Evolutionary conservation across 2,329 filamentous ascomycete species (phyloP), one percentile per base, ranked within the genome.

Genomic region (Fusarium xylarioides): DNA sequence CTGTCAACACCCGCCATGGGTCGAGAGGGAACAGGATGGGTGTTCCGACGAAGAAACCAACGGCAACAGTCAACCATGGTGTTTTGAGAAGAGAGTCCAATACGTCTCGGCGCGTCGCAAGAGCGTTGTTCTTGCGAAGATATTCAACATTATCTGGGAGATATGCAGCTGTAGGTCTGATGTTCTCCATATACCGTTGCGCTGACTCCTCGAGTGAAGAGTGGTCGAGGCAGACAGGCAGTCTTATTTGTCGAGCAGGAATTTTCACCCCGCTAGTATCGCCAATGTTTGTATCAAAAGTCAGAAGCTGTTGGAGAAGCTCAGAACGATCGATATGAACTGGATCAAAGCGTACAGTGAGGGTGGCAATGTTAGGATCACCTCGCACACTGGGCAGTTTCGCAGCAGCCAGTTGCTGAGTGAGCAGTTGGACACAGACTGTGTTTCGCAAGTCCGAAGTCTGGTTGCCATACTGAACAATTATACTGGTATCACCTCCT

Each of bases 31-130:
- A 66, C 21, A 80, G 76, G 37, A 83, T 76, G 5, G 83, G 82
- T 5, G 80, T 76, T 38, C 82, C 82, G 26, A 82, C 80, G 49
- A 83, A 75, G 63, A 83, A 84, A 15, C 82, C 78, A 7, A 80
- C 77, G 2, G 66, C 77, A 11, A 76, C 66, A 71, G 67, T 77
- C 2, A 85, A 70, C 60, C 77, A 83, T 11, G 76, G 75, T 0
- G 80, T 79, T 34, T 81, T 79, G 16, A 80, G 70, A 11, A 83
- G 74, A 0, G 75, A 72, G 40, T 81, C 77, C 18, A 82, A 79
- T 4, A 82, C 80, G 6, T 79, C 76, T 30, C 75, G 60, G 7
- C 82, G 76, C 19, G 76, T 75, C 11, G 75, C 16, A 19, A 59
- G 43, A 15, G 56, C 43, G 15, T 59, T 59, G 5, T 59, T 59